A percentile compares a stretch with the other conserved stretches of the same genome.
These are phyloP conservation scores for Raffaelea albimanens DNA, from an alignment of 2,329 filamentous ascomycete genomes.

Conservation along the genomic window DNA sequence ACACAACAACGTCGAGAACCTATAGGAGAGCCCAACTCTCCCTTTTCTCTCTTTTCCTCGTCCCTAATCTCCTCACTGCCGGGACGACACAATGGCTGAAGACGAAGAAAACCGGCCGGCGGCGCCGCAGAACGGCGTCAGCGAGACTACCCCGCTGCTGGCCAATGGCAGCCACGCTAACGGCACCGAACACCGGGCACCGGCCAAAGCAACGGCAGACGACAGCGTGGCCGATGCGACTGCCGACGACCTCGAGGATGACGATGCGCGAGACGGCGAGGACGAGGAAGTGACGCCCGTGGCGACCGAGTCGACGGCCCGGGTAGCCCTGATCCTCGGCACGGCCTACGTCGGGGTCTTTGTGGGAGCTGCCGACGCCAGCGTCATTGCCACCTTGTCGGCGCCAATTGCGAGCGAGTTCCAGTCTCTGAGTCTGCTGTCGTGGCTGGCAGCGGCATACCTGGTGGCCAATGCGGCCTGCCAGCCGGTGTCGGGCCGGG, in stretches of 20 bases:
- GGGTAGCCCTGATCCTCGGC: slow-evolving; percentile 44
- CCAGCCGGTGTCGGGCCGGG: slow-evolving; percentile 73
- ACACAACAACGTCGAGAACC: too few species aligned
- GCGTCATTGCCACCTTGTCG: slow-evolving; percentile 77
- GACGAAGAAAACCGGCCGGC: not conserved
- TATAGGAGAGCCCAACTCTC: too few species aligned
- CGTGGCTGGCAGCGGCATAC: slow-evolving; percentile 83
- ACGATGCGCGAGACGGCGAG: slow-evolving; percentile 17
- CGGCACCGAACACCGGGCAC: not conserved
- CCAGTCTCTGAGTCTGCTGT: slow-evolving; percentile 68
- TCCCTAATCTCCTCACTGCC: too few species aligned
- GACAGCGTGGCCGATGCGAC: not conserved
- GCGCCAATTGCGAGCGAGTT: slow-evolving; percentile 79
- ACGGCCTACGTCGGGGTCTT: slow-evolving; percentile 53
- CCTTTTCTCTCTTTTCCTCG: not conserved
- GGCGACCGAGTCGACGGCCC: slow-evolving; percentile 35
- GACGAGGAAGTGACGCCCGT: slow-evolving; percentile 38
- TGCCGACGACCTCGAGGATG: slow-evolving; percentile 2
- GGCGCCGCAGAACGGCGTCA: not conserved
- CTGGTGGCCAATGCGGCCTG: slow-evolving; percentile 80
- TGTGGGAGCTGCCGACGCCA: slow-evolving; percentile 60
- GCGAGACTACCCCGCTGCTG: slow-evolving; percentile 7
- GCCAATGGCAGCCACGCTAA: not conserved
- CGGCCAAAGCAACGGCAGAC: too few species aligned
- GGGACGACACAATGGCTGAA: too few species aligned